phyloP scores from a whole-genome alignment of 345 rosid species.

The Triadica sebifera region DNA sequence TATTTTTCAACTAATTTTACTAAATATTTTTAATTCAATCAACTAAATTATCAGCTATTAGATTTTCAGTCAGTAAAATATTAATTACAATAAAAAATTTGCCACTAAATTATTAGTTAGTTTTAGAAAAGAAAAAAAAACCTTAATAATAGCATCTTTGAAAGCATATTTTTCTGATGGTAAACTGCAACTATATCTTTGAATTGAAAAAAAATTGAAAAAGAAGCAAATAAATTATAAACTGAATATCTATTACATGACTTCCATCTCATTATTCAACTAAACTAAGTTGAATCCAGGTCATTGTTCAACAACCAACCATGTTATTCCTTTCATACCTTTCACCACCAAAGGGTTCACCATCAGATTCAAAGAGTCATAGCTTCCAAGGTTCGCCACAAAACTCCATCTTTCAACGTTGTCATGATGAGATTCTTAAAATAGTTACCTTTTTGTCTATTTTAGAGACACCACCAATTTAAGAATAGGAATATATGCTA shows the following conservation, averaged over 20 bases:
- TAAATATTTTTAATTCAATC: too few species aligned
- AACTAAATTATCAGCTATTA: too few species aligned
- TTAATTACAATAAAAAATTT: too few species aligned
- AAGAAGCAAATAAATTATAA: background rate
- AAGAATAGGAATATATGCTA: slow-evolving; percentile 55
- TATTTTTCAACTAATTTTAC: too few species aligned
- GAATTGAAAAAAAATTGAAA: slow-evolving; percentile 8
- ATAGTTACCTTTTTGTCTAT: slow-evolving; percentile 20
- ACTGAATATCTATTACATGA: slow-evolving; percentile 21
- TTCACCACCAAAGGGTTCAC: slow-evolving; percentile 18
- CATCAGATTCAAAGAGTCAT: slow-evolving; percentile 40
- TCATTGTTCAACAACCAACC: slow-evolving; percentile 54
- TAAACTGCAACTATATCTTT: slow-evolving; percentile 12
- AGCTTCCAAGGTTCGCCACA: slow-evolving; percentile 80
- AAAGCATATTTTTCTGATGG: slow-evolving; percentile 6
- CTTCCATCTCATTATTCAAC: slow-evolving; percentile 54
- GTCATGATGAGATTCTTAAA: slow-evolving; percentile 64
- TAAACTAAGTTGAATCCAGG: slow-evolving; percentile 60
- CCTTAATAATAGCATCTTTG: slow-evolving; percentile 9
- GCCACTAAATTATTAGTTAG: too few species aligned
- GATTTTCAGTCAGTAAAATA: too few species aligned
- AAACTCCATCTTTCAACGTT: slow-evolving; percentile 51
- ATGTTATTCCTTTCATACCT: slow-evolving; percentile 15
- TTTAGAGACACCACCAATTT: slow-evolving; percentile 49
- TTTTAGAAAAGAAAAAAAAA: too few species aligned